Conservation (phyloP, 768 basidiomycete genomes). For the Suillus hirtellus region DNA sequence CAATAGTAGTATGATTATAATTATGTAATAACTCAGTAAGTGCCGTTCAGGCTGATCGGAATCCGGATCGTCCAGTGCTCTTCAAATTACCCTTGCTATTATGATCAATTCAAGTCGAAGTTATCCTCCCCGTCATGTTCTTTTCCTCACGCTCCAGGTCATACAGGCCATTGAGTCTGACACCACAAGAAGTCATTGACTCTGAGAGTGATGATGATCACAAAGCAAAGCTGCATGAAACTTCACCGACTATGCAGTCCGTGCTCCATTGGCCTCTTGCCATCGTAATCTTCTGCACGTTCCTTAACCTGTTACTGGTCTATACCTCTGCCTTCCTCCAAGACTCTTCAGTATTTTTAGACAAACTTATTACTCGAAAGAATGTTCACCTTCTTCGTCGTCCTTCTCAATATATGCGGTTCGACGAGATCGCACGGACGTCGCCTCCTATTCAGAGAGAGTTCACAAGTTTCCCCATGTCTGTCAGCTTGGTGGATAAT, state of each 20-base stretch:
- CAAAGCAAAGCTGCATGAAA: neutral
- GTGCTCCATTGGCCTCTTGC: neutral
- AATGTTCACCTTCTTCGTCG: neutral
- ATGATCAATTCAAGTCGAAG: neutral
- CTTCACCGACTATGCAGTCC: neutral
- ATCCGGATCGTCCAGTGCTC: neutral
- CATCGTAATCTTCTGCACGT: neutral
- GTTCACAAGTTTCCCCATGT: neutral
- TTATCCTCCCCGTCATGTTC: neutral
- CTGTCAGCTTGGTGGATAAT: conserved; percentile 1
- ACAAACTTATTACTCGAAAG: neutral
- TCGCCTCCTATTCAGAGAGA: neutral
- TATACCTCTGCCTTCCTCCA: neutral
- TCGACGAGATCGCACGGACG: neutral
- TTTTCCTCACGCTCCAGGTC: neutral
- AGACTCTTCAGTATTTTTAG: neutral
- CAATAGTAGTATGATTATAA: too few relatives aligned
- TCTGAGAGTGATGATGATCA: neutral
- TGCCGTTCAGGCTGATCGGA: neutral
- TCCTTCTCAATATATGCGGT: conserved; percentile 1
- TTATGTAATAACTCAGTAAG: too few relatives aligned
- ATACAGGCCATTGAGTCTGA: neutral
- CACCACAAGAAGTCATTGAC: conserved; percentile 1
- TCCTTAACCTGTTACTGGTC: neutral
- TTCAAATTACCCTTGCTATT: neutral